A percentile compares a stretch with the other conserved stretches of the same genome.
These are phyloP conservation scores for Forsythia suspensa DNA, from an alignment of 257 asterid genomes.

Conservation along the genomic window DNA sequence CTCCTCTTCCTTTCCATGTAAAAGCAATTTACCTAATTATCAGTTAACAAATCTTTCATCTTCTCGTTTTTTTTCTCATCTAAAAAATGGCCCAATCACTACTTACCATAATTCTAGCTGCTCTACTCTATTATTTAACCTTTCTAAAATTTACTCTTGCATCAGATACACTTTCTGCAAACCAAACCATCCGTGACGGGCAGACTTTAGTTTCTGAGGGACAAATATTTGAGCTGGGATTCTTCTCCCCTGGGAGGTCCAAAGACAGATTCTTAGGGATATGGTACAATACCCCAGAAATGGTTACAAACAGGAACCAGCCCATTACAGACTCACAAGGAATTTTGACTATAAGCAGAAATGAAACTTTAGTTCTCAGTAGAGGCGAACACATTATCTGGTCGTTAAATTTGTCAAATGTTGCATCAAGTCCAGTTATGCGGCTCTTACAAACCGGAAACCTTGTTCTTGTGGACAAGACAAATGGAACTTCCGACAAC, in stretches of 20 bases:
- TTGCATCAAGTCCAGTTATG: conserved; percentile 14
- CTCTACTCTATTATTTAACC: no score
- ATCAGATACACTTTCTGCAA: conserved; percentile 21
- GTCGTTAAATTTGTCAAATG: conserved; percentile 13
- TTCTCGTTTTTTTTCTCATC: no score
- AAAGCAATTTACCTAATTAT: no score
- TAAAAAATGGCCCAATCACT: no score
- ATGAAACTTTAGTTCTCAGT: conserved; percentile 10
- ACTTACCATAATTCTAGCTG: no score
- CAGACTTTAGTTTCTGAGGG: conserved; percentile 25
- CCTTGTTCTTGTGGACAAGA: conserved; percentile 15
- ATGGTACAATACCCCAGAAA: conserved; percentile 32
- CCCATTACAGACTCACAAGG: conserved; percentile 15
- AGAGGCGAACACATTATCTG: conserved; percentile 15
- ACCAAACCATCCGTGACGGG: conserved; percentile 6
- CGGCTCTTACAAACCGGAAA: conserved; percentile 31
- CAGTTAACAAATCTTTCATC: no score
- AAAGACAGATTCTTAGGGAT: conserved; percentile 20
- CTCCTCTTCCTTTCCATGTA: no score
- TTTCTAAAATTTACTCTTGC: not conserved
- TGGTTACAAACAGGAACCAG: conserved; percentile 31
- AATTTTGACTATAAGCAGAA: not conserved
- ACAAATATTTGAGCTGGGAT: conserved; percentile 31
- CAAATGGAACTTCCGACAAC: not conserved
- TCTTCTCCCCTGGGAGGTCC: conserved; percentile 31